Percentiles rank a stretch among this genome's conserved stretches.
phyloP scores from a whole-genome alignment of 1,284 basidiomycete species.

The Pyrrhoderma lamaoense region DNA sequence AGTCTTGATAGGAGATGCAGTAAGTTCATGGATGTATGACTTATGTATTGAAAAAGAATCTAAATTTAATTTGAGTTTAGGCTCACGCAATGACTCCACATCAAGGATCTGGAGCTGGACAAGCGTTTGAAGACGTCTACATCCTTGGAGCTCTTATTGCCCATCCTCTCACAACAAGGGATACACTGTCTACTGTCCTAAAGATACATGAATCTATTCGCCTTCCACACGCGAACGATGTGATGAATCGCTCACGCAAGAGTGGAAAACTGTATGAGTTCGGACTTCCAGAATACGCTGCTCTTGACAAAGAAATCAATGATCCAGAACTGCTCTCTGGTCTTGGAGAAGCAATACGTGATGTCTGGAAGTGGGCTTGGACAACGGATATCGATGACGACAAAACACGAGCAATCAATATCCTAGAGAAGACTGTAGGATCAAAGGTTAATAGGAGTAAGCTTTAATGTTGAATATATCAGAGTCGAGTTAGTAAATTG shows the following conservation, averaged over 20 bases:
- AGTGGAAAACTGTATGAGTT: not conserved
- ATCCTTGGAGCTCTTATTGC: slow-evolving; percentile 30
- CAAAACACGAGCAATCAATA: slow-evolving; percentile 4
- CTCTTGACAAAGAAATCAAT: not conserved
- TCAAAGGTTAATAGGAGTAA: too few relatives aligned
- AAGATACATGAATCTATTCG: slow-evolving; percentile 31
- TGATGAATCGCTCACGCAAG: slow-evolving; percentile 9
- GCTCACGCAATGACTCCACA: slow-evolving; percentile 37
- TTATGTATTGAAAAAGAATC: not conserved
- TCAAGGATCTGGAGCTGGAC: slow-evolving; percentile 34
- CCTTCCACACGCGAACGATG: slow-evolving; percentile 28
- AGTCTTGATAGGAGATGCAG: not conserved
- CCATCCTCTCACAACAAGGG: slow-evolving; percentile 24
- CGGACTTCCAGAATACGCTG: slow-evolving; percentile 20
- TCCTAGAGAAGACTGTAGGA: slow-evolving; percentile 6
- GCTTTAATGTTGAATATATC: too few relatives aligned
- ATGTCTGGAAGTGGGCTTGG: slow-evolving; percentile 28
- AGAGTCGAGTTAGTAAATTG: too few relatives aligned
- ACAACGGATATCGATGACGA: slow-evolving; percentile 17
- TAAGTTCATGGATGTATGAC: not conserved
- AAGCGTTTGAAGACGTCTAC: slow-evolving; percentile 34
- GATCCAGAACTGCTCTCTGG: slow-evolving; percentile 20
- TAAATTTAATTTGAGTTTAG: slow-evolving; percentile 15
- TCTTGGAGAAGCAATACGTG: slow-evolving; percentile 24
- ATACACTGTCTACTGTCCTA: slow-evolving; percentile 24